Evolutionary conservation across 257 asterid species (phyloP), one percentile per base, ranked within the genome.

Genomic region (Nicotiana otophora): DNA sequence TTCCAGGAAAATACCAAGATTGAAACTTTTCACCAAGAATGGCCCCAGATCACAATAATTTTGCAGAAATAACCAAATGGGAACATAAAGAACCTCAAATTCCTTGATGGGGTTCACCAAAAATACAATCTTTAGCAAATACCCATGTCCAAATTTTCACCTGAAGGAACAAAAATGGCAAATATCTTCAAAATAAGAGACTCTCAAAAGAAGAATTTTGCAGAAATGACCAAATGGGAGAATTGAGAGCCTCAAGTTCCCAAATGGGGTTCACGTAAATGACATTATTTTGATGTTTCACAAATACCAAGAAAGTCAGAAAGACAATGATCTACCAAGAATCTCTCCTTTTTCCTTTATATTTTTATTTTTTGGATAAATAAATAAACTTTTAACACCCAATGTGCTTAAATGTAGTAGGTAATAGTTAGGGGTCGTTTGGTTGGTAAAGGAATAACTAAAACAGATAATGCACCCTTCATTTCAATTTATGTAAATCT

Each of bases 291-390:
- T 81, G 81, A 36, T 78, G 82, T 77, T 80, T 66, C 69, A 85
- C 80, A 33, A 85, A 80, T 82, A 85, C 48, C 46, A 66, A 83
- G 57, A 86, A 84, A 83, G 87, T 85, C 92, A 90, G 57, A 86
- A 84, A 83, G 87, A 86, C 92, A 90, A 84, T 85, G 84, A 89
- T 85, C 87, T 90, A 83, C 84, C 68, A 60, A 87, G 84, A 81
- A 85, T 82, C 76, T 75, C 81, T 69, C 82, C 64, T 53, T 64
- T 36, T 65, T 76, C 34, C 34, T 26, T 17, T 57, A n/a, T 69
- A 42, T 79, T 88, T 61, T 64, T 64, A 62, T 20, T 23, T 23
- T 75, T 75, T 51, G 10, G 7, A 51, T 51, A 15, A 23, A 75
- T 12, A 51, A 75, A 51, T 51, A 42, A 42, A 42, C 16, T 14